Evolutionary conservation across 2,329 filamentous ascomycete species (phyloP).

Genomic region (Monilinia polystroma): DNA sequence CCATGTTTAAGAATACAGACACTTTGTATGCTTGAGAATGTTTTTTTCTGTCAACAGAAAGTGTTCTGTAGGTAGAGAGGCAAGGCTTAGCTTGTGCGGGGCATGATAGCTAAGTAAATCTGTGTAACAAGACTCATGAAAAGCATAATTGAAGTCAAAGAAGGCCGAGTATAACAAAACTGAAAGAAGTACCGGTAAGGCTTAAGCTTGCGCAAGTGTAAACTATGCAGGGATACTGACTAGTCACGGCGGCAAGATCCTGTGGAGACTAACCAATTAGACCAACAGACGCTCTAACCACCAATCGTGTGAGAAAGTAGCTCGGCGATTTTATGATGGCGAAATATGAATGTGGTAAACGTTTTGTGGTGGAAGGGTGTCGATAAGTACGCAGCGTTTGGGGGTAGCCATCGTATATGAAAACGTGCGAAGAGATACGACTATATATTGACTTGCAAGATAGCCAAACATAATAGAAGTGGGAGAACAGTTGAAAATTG

Average conservation of each 20-base stretch:
- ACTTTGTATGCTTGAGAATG: background rate
- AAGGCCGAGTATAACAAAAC: background rate
- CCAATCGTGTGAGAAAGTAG: background rate
- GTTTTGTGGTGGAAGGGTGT: background rate
- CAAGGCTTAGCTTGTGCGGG: conserved; percentile 5
- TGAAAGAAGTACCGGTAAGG: background rate
- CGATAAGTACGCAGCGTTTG: background rate
- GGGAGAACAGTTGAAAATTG: background rate
- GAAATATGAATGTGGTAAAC: background rate
- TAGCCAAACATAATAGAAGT: background rate
- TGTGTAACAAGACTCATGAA: background rate
- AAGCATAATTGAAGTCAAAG: background rate
- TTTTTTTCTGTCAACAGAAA: conserved; percentile 6
- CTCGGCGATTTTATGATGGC: background rate
- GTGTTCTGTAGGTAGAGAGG: conserved; percentile 1
- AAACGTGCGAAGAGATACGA: background rate
- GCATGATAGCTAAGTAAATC: background rate
- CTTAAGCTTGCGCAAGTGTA: background rate
- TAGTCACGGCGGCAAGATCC: conserved; percentile 13
- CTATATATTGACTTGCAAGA: background rate
- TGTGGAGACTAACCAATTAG: conserved; percentile 2
- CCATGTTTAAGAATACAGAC: background rate
- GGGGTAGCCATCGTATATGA: background rate
- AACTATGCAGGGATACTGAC: background rate
- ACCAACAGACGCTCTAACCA: background rate